Conservation (phyloP, 192 early-diverging fungal species). For the Bifiguratus adelaidae region DNA sequence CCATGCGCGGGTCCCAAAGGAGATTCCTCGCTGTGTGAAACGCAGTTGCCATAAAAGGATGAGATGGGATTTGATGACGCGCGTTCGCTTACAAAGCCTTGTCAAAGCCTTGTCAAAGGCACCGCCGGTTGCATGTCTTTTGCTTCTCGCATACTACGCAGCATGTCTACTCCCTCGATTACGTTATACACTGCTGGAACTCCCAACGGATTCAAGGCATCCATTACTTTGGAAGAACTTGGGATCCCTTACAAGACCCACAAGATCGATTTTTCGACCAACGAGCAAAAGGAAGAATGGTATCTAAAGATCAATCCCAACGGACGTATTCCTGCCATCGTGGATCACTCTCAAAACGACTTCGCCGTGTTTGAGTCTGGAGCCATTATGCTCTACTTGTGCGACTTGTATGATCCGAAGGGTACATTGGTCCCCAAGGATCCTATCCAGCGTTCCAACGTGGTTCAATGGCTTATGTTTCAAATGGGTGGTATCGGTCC, state of each 20-base stretch:
- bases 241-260: conserved; percentile 24
- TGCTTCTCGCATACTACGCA: too few relatives aligned
- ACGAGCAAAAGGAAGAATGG: conserved; percentile 34
- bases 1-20: too few relatives aligned
- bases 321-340: conserved; percentile 28
- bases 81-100: too few relatives aligned
- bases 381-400: conserved; percentile 47
- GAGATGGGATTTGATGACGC: too few relatives aligned
- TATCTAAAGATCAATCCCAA: conserved; percentile 47
- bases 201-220: conserved; percentile 41
- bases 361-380: conserved; percentile 44
- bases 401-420: conserved; percentile 36
- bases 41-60: too few relatives aligned
- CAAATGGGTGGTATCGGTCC: conserved; percentile 29
- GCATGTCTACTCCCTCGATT: not conserved
- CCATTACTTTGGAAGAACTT: conserved; percentile 39
- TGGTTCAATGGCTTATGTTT: conserved; percentile 46
- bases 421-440: conserved; percentile 29
- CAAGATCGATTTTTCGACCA: conserved; percentile 20
- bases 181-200: conserved; percentile 13
- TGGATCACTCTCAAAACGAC: conserved; percentile 34
- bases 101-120: too few relatives aligned
- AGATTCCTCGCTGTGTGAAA: too few relatives aligned
- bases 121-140: too few relatives aligned
- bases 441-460: conserved; percentile 22